A percentile compares a stretch with the other conserved stretches of the same genome.
phyloP scores from a whole-genome alignment of 768 basidiomycete genomes.

The Boletus barrowsii region DNA sequence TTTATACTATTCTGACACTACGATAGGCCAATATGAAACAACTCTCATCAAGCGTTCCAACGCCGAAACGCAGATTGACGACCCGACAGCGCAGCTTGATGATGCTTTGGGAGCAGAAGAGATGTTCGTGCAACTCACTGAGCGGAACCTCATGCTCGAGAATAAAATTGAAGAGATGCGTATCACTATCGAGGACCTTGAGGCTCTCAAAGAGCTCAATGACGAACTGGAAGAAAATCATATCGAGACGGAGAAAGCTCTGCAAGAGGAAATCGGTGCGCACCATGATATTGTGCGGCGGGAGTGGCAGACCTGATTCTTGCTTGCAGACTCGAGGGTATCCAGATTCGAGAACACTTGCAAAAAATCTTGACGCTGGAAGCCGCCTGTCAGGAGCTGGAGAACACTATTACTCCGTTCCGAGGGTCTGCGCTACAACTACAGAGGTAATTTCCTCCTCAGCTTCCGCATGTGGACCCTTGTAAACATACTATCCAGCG shows the following conservation, averaged over 20 bases:
- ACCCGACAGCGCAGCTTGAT: constrained; percentile 91
- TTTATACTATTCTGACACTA: constrained; percentile 4
- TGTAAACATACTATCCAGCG: constrained; percentile 45
- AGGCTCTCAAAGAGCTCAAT: constrained; percentile 91
- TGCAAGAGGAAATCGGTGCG: constrained; percentile 87
- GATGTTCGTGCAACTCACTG: constrained; percentile 92
- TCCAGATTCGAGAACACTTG: constrained; percentile 62
- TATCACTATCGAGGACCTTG: constrained; percentile 92
- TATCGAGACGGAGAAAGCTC: constrained; percentile 84
- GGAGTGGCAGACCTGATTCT: background rate
- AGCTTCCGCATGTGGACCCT: constrained; percentile 3
- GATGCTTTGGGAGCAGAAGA: constrained; percentile 95
- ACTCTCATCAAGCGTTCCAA: constrained; percentile 78
- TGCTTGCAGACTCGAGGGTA: constrained; percentile 60
- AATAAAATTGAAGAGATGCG: constrained; percentile 99
- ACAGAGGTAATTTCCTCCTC: constrained; percentile 55
- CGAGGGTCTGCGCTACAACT: constrained; percentile 84
- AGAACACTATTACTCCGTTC: constrained; percentile 87
- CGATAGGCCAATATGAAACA: constrained; percentile 73
- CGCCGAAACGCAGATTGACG: constrained; percentile 89
- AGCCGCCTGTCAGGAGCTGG: constrained; percentile 79
- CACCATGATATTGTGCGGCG: background rate
- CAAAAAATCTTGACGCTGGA: constrained; percentile 68
- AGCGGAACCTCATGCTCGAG: constrained; percentile 88
- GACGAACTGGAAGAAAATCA: constrained; percentile 98